phyloP scores from a whole-genome alignment of 75 land plant genomes.

The Adiantum capillusveneris region DNA sequence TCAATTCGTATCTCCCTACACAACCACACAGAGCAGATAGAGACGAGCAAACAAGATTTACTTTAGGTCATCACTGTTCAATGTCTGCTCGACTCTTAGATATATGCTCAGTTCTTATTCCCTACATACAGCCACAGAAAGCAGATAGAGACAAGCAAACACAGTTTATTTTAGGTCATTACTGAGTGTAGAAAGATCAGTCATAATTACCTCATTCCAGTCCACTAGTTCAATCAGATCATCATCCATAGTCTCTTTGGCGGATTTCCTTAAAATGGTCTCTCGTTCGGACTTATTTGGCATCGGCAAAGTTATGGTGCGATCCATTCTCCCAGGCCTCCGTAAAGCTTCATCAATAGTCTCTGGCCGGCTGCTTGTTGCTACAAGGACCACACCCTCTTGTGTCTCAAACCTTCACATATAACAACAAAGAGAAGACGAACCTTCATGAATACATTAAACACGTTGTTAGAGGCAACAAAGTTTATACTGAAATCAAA shows the following conservation, averaged over 20 bases:
- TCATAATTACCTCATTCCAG: constrained; percentile 90
- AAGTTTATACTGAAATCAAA: background rate
- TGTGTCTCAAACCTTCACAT: constrained; percentile 83
- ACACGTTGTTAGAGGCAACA: too few relatives aligned
- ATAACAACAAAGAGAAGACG: background rate
- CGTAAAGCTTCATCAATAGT: constrained; percentile 84
- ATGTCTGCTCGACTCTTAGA: too few relatives aligned
- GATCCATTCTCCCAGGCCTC: constrained; percentile 97
- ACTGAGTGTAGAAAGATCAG: too few relatives aligned
- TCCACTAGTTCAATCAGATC: constrained; percentile 60
- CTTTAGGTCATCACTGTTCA: too few relatives aligned
- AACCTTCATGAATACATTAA: too few relatives aligned
- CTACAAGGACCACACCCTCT: constrained; percentile 95
- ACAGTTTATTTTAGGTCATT: too few relatives aligned
- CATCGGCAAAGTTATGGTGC: constrained; percentile 65
- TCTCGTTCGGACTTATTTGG: constrained; percentile 81
- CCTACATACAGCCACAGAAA: too few relatives aligned
- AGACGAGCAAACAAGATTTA: too few relatives aligned
- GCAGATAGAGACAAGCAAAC: too few relatives aligned
- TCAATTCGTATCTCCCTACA: too few relatives aligned
- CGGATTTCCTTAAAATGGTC: constrained; percentile 54
- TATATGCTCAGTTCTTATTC: too few relatives aligned
- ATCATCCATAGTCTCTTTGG: constrained; percentile 61
- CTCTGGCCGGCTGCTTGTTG: constrained; percentile 65
- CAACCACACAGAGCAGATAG: too few relatives aligned